Percentiles rank a stretch among this genome's conserved stretches.
Evolutionary conservation across 164 flowering plant species (phyloP).

Genomic region (Aristolochia californica): DNA sequence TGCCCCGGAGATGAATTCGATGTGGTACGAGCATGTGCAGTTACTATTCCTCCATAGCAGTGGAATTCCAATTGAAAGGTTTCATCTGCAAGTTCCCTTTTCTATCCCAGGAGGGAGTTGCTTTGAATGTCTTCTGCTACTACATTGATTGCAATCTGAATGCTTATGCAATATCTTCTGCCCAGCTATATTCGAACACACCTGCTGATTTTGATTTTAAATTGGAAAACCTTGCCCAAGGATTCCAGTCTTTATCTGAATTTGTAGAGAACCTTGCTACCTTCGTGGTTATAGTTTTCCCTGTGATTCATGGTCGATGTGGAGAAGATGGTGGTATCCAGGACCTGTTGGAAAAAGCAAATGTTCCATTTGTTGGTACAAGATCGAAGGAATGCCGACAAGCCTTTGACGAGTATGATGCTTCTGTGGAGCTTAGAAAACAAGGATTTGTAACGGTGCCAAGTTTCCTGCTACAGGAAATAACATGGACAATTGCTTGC

Average conservation of each 20-base stretch:
- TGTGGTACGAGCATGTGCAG: no score
- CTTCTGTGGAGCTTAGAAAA: constrained; percentile 61
- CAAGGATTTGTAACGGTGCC: constrained; percentile 70
- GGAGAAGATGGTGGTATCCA: constrained; percentile 98
- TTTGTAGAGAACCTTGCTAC: constrained; percentile 67
- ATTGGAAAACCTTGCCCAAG: constrained; percentile 86
- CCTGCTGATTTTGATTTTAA: constrained; percentile 96
- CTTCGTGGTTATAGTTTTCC: constrained; percentile 81
- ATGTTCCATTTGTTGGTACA: constrained; percentile 84
- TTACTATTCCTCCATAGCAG: no score
- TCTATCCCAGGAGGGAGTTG: constrained; percentile 49
- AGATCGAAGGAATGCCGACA: constrained; percentile 54
- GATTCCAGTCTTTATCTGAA: constrained; percentile 57
- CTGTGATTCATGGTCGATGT: constrained; percentile 82
- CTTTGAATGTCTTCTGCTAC: constrained; percentile 75
- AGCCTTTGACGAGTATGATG: constrained; percentile 86
- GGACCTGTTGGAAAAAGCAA: constrained; percentile 67
- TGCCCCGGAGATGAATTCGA: no score
- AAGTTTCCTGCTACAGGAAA: constrained; percentile 54
- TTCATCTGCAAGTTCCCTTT: no score
- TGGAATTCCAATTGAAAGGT: no score
- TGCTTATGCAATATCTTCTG: constrained; percentile 69
- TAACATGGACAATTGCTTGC: constrained; percentile 25
- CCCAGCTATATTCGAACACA: constrained; percentile 93
- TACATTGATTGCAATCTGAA: constrained; percentile 71